These are phyloP conservation scores for Mycena rebaudengoi DNA, from an alignment of 768 basidiomycete species.

Conservation along the genomic window DNA sequence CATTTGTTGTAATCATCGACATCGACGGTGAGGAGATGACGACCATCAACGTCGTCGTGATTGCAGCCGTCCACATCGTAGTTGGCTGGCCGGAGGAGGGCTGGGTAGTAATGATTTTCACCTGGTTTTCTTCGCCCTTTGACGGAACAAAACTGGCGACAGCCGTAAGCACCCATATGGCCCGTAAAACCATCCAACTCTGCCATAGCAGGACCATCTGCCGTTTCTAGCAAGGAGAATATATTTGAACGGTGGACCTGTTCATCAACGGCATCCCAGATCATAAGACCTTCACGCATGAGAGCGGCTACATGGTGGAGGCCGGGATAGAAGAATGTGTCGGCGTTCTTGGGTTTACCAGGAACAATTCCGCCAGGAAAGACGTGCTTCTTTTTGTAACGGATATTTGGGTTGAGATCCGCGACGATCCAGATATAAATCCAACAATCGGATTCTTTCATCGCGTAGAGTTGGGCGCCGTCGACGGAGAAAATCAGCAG, in stretches of 20 bases:
- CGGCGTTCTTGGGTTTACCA: background rate
- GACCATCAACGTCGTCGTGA: constrained; percentile 34
- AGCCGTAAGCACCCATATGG: constrained; percentile 33
- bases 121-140: constrained; percentile 40
- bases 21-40: constrained; percentile 38
- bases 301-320: background rate
- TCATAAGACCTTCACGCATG: background rate
- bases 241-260: background rate
- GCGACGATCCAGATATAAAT: constrained; percentile 39
- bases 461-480: constrained; percentile 36
- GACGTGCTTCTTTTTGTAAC: constrained; percentile 28
- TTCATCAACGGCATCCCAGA: background rate
- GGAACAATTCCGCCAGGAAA: constrained; percentile 1
- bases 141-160: constrained; percentile 40
- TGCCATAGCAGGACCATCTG: constrained; percentile 4
- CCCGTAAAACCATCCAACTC: background rate
- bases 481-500: constrained; percentile 34
- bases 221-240: background rate
- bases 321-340: background rate
- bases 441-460: constrained; percentile 38
- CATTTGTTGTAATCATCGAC: constrained; percentile 29
- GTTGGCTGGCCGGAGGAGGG: constrained; percentile 34
- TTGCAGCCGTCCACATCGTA: constrained; percentile 30
- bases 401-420: constrained; percentile 18
- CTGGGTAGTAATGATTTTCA: constrained; percentile 43